Evolutionary conservation across 1,139 yeast species (phyloP), one percentile per base, ranked within the genome.

Genomic region (Hyphopichia burtonii): DNA sequence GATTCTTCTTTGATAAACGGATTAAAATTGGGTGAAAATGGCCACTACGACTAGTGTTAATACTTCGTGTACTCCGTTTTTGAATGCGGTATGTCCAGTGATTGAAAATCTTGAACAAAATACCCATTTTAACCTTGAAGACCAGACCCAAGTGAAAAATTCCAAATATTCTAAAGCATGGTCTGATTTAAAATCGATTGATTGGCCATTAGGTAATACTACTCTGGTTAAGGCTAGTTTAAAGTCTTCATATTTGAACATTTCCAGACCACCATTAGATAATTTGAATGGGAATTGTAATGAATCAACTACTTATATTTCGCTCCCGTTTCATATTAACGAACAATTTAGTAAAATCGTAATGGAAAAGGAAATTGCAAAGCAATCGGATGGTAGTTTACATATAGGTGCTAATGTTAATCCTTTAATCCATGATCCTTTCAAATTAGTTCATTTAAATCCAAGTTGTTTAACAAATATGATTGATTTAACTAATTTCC

Each of bases 381-480:
- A 65, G 28, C 66, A 64, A 3, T 58, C 65, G 37, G 80, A 76
- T 36, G 80, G 78, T 11, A 69, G 72, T 17, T 52, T 77, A 50
- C 82, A 80, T 36, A 68, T 80, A 27, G 85, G 83, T 0, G 81
- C 83, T 36, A 70, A 71, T 40, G 67, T 79, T 23, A 78, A 78
- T 46, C 80, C 84, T 0, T 59, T 80, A 45, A 50, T 60, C 35
- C 75, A 79, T 10, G 86, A 80, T 52, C 78, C 80, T 1, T 79
- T 73, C 52, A 68, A 69, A 44, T 63, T 67, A 38, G 80, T 78
- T 17, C 79, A 73, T 50, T 57, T 78, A 43, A 78, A 74, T 35
- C 83, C 84, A 0, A 83, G 85, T 0, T 78, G 83, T 50, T 49
- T 75, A 25, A 59, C 74, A 1, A 54, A 57, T 12, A 51, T 65